Conservation (phyloP, 306 rosid genomes). For the barrel medic (Medicago truncatula) region MtrunA17r5.0-ANR NC_053048.1:48306001-48306500, state of each 20-base stretch:
- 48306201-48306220: slow-evolving; percentile 65
- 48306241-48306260: slow-evolving; percentile 75
- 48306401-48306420: slow-evolving; percentile 90
- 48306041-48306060: background rate
- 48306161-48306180: slow-evolving; percentile 59
- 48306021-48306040: background rate
- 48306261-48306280: slow-evolving; percentile 13
- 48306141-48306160: slow-evolving; percentile 84
- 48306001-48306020: too few species aligned
- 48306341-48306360: slow-evolving; percentile 73
- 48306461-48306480: background rate
- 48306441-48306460: slow-evolving; percentile 73
- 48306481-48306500: background rate
- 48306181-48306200: slow-evolving; percentile 91
- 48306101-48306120: slow-evolving; percentile 54
- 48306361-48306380: slow-evolving; percentile 84
- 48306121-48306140: slow-evolving; percentile 67
- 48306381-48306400: slow-evolving; percentile 94
- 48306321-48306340: slow-evolving; percentile 49
- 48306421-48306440: slow-evolving; percentile 66
- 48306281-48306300: background rate
- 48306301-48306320: background rate
- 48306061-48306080: background rate
- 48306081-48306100: background rate
- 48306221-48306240: slow-evolving; percentile 70